Conservation (phyloP, 2,329 filamentous ascomycete genomes). For the Fusarium xylarioides region DNA sequence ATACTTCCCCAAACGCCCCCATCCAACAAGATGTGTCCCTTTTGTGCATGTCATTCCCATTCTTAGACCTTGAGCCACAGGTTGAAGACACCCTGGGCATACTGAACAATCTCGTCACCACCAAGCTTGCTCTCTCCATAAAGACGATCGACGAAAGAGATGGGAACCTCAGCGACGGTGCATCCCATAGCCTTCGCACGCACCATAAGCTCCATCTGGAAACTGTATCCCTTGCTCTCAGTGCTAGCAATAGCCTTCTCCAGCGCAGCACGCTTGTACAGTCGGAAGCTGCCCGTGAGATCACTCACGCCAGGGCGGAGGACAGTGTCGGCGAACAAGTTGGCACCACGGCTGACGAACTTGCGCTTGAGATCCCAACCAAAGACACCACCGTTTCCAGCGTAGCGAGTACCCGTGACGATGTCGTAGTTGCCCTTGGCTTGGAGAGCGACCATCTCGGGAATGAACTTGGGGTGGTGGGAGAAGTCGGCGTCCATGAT, state of each 20-base stretch:
- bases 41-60: slow-evolving; percentile 33
- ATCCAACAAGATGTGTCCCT: slow-evolving; percentile 37
- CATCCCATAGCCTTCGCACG: slow-evolving; percentile 95
- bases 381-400: slow-evolving; percentile 86
- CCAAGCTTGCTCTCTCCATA: slow-evolving; percentile 97
- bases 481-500: slow-evolving; percentile 99
- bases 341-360: slow-evolving; percentile 85
- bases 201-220: slow-evolving; percentile 99
- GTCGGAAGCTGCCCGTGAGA: slow-evolving; percentile 89
- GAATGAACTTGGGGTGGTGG: slow-evolving; percentile 99
- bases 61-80: slow-evolving; percentile 79
- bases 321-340: slow-evolving; percentile 94
- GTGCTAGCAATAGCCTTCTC: slow-evolving; percentile 90
- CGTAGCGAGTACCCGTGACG: slow-evolving; percentile 95
- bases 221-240: slow-evolving; percentile 96
- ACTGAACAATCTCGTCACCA: slow-evolving; percentile 95
- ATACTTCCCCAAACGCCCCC: slow-evolving; percentile 45
- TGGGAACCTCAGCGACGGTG: slow-evolving; percentile 93
- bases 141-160: slow-evolving; percentile 92
- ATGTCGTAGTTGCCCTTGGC: slow-evolving; percentile 86
- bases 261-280: slow-evolving; percentile 92
- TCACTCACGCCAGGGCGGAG: slow-evolving; percentile 94
- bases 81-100: slow-evolving; percentile 83
- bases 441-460: slow-evolving; percentile 88
- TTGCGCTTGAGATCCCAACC: slow-evolving; percentile 96